Evolutionary conservation across 1,139 yeast species (phyloP), one percentile per base, ranked within the genome.

Genomic region (Hemisphaericaspora xylofermentans): DNA sequence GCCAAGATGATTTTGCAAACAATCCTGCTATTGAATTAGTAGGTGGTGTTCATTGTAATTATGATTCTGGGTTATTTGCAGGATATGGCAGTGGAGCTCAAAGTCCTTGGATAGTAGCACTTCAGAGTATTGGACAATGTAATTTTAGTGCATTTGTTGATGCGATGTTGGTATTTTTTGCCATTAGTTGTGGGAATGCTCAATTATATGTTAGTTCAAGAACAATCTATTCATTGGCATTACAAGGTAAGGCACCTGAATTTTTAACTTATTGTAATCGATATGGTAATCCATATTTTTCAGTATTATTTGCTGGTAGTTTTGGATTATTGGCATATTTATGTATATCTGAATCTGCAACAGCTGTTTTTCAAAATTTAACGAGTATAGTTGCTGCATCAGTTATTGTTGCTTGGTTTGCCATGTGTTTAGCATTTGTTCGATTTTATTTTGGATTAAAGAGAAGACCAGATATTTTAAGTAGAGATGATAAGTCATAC

Each of bases 71-170:
- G 1, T 56, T 64, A 2, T 71, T 66, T 61, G 78, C 73, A 1
- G 82, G 82, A 0, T 71, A 63, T 46, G 70, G 78, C 4, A 79
- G 76, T 53, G 87, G 85, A 6, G 77, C 78, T 43, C 86, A 80
- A 57, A 78, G 84, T 45, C 91, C 95, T 0, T 87, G 93, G 89
- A 76, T 85, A 16, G 81, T 87, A 30, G 94, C 95, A 0, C 61
- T 87, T 26, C 89, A 84, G 56, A 73, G 80, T 43, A 82, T 83
- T 0, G 85, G 87, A 1, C 60, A 77, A 21, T 86, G 95, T 55
- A 57, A 72, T 2, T 71, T 80, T 46, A 80, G 88, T 9, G 62
- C 83, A 1, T 84, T 74, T 2, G 70, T 80, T 39, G 83, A 85
- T 58, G 88, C 79, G 0, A 74, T 85, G 42, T 73, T 86, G 50